Conservation (phyloP, 768 basidiomycete genomes). For the Calocybe indica region DNA sequence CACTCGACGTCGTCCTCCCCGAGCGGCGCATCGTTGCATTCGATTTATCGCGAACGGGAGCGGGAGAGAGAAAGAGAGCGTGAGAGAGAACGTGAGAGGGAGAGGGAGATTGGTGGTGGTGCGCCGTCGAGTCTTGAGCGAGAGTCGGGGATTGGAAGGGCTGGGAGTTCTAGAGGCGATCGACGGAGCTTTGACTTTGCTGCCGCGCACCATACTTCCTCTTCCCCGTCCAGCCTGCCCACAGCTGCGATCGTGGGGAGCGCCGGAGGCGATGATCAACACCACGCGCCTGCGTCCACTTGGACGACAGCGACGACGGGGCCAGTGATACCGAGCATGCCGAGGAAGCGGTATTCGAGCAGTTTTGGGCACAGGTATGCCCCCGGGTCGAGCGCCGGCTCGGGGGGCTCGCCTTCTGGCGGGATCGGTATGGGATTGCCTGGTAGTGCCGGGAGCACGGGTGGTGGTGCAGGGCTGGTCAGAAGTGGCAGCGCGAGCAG, state of each 20-base stretch:
- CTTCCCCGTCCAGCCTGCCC: background rate
- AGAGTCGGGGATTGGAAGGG: slow-evolving; percentile 1
- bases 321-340: background rate
- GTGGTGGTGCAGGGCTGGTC: slow-evolving; percentile 29
- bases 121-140: background rate
- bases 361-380: slow-evolving; percentile 72
- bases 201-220: background rate
- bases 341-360: slow-evolving; percentile 66
- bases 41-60: too few species aligned
- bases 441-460: slow-evolving; percentile 13
- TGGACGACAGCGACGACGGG: background rate
- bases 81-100: too few species aligned
- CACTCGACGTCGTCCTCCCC: slow-evolving; percentile 7
- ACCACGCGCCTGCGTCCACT: too few species aligned
- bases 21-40: background rate
- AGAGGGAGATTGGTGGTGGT: background rate
- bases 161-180: background rate
- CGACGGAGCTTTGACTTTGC: slow-evolving; percentile 5
- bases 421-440: slow-evolving; percentile 14
- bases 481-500: slow-evolving; percentile 15
- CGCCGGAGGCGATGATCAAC: too few species aligned
- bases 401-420: slow-evolving; percentile 30
- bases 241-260: too few species aligned
- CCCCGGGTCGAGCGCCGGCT: slow-evolving; percentile 21
- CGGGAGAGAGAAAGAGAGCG: too few species aligned